Conservation (phyloP, 129 eudicot species). For the Deinandra increscens region DNA sequence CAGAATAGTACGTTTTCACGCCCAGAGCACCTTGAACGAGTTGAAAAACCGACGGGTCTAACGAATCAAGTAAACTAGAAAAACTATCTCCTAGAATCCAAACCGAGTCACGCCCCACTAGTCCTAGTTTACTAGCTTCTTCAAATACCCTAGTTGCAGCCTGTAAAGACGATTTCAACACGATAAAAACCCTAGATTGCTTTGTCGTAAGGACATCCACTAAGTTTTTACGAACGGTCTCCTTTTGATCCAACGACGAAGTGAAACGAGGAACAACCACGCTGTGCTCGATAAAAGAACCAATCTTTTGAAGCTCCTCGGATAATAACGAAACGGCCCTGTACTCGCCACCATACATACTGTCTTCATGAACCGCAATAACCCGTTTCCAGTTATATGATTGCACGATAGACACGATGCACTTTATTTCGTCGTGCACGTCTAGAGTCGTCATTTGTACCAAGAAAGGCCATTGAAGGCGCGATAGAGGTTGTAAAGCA, state of each 20-base stretch:
- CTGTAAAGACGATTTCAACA: conserved; percentile 34
- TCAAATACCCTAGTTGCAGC: conserved; percentile 38
- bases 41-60: conserved; percentile 31
- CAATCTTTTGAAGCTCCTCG: conserved; percentile 34
- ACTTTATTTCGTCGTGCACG: conserved; percentile 32
- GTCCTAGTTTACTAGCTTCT: conserved; percentile 47
- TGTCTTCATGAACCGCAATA: conserved; percentile 47
- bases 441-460: conserved; percentile 43
- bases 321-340: conserved; percentile 38
- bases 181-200: conserved; percentile 48
- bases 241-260: conserved; percentile 39
- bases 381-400: conserved; percentile 46
- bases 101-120: conserved; percentile 44
- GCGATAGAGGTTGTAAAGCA: conserved; percentile 20
- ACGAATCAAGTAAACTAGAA: conserved; percentile 43
- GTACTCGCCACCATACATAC: conserved; percentile 43
- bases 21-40: conserved; percentile 48
- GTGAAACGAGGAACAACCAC: conserved; percentile 44
- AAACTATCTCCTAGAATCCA: conserved; percentile 45
- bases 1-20: conserved; percentile 32
- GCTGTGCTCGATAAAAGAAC: conserved; percentile 34
- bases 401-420: conserved; percentile 36
- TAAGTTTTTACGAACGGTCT: conserved; percentile 26
- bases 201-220: conserved; percentile 22
- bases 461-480: conserved; percentile 52